phyloP scores from a whole-genome alignment of 2,329 filamentous ascomycete genomes.

The Apiospora rasikravindrae region DNA sequence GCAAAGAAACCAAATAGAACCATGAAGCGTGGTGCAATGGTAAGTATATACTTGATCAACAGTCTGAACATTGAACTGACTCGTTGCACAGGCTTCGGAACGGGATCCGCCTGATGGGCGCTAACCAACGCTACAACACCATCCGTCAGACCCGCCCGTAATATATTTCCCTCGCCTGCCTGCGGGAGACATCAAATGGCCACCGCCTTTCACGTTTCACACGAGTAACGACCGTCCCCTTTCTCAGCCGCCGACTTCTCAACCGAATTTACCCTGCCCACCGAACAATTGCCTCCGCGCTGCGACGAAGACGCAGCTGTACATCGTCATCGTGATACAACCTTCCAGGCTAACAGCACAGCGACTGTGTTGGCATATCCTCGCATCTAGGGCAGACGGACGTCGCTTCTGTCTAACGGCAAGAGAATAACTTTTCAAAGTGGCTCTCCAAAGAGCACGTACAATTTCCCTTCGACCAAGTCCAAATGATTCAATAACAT shows the following conservation, averaged over 20 bases:
- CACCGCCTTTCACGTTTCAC: background rate
- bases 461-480: background rate
- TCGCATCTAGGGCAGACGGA: background rate
- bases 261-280: background rate
- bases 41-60: background rate
- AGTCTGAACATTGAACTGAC: background rate
- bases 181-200: background rate
- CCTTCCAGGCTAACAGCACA: background rate
- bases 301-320: conserved; percentile 1
- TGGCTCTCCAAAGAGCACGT: background rate
- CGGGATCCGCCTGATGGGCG: background rate
- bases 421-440: background rate
- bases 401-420: background rate
- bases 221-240: background rate
- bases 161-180: background rate
- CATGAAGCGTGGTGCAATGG: background rate
- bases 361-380: background rate
- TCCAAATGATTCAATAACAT: conserved; percentile 54
- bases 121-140: background rate
- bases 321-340: background rate
- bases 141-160: background rate
- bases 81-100: background rate
- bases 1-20: background rate
- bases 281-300: background rate
- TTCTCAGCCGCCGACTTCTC: background rate